phyloP scores from a whole-genome alignment of 805 yeast species.

The Cyberlindnera mrakii region DNA sequence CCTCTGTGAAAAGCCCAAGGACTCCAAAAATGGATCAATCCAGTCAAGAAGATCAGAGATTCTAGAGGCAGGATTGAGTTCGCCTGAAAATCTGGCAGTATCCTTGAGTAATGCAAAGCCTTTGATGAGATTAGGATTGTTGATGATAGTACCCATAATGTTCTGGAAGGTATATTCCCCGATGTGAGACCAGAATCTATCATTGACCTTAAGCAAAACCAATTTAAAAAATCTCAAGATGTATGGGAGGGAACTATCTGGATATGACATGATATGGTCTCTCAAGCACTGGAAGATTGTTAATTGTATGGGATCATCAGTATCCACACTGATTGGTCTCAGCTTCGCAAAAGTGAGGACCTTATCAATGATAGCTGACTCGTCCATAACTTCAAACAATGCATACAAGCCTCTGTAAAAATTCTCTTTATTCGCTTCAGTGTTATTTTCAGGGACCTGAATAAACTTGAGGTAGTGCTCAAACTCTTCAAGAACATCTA shows the following conservation, averaged over 20 bases:
- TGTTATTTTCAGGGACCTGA: slow-evolving; percentile 30
- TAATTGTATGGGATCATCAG: slow-evolving; percentile 27
- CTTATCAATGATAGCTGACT: slow-evolving; percentile 28
- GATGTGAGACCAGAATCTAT: slow-evolving; percentile 48
- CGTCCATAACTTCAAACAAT: slow-evolving; percentile 30
- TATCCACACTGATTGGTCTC: slow-evolving; percentile 13
- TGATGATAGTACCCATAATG: slow-evolving; percentile 53
- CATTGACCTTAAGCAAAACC: slow-evolving; percentile 36
- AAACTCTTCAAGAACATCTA: slow-evolving; percentile 49
- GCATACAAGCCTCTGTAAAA: slow-evolving; percentile 44
- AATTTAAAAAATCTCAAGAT: slow-evolving; percentile 46
- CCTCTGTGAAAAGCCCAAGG: slow-evolving; percentile 42
- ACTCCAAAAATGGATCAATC: slow-evolving; percentile 40
- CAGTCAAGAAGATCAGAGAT: slow-evolving; percentile 47
- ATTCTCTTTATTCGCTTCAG: slow-evolving; percentile 33
- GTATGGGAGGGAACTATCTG: slow-evolving; percentile 36
- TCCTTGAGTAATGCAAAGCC: slow-evolving; percentile 28
- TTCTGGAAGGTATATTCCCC: slow-evolving; percentile 50
- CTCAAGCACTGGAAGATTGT: slow-evolving; percentile 33
- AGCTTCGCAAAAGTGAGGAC: slow-evolving; percentile 23
- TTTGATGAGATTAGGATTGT: slow-evolving; percentile 42
- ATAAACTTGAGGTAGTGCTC: slow-evolving; percentile 32
- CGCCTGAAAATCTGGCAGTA: slow-evolving; percentile 23
- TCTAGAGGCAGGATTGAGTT: slow-evolving; percentile 26
- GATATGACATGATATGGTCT: slow-evolving; percentile 46